Conservation (phyloP, 495 filamentous ascomycete species). For the Xylaria castorea region DNA sequence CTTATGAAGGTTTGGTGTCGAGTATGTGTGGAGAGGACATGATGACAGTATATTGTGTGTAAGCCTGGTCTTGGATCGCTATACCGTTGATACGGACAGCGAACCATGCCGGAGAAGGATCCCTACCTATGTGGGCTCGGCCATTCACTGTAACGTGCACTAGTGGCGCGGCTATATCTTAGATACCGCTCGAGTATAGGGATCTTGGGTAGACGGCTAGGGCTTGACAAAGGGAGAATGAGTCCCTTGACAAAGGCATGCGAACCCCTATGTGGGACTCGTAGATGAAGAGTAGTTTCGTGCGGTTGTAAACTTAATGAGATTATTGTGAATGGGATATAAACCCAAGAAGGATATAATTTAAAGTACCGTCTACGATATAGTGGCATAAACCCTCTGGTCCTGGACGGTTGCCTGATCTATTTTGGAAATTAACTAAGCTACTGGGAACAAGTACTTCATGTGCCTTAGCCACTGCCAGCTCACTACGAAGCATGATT, state of each 20-base stretch:
- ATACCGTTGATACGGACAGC: not conserved
- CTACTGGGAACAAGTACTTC: not conserved
- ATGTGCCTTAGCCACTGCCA: no score
- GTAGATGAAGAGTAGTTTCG: not conserved
- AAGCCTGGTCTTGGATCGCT: not conserved
- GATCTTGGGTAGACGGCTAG: not conserved
- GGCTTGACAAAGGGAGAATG: not conserved
- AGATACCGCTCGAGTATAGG: not conserved
- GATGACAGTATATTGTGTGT: not conserved
- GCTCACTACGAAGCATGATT: not conserved
- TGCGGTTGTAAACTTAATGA: no score
- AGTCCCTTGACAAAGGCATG: not conserved
- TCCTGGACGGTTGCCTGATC: not conserved
- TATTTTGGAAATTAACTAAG: not conserved
- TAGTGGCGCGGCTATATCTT: not conserved
- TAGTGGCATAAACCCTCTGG: not conserved
- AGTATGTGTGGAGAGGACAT: not conserved
- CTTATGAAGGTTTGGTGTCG: not conserved
- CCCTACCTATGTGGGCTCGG: not conserved
- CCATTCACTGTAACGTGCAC: not conserved
- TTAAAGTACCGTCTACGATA: not conserved
- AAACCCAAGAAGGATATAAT: no score
- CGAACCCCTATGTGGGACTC: not conserved
- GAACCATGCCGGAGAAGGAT: not conserved
- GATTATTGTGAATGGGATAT: no score